A percentile compares a stretch with the other conserved stretches of the same genome.
These are phyloP conservation scores for Tephrocybe rancida DNA, from an alignment of 768 basidiomycete genomes.

Conservation along the genomic window DNA sequence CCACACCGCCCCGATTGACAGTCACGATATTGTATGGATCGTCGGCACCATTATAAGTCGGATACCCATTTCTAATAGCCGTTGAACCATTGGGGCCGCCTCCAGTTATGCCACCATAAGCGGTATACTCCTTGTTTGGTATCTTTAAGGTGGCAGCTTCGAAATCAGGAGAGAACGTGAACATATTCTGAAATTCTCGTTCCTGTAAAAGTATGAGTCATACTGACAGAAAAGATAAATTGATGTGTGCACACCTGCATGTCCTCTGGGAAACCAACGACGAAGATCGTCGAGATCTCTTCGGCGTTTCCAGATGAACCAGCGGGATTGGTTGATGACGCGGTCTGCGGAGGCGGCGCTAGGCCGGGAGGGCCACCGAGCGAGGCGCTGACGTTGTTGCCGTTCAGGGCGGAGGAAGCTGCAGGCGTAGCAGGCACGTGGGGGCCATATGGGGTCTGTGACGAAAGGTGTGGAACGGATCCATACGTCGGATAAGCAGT, in stretches of 20 bases:
- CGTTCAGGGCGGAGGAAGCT: conserved; percentile 24
- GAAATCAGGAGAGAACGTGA: conserved; percentile 93
- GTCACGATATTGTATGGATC: conserved; percentile 87
- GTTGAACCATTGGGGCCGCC: conserved; percentile 20
- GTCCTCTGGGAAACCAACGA: conserved; percentile 98
- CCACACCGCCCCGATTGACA: conserved; percentile 79
- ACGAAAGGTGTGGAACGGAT: conserved; percentile 53
- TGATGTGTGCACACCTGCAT: conserved; percentile 77
- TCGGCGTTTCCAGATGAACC: conserved; percentile 51
- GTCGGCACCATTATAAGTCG: conserved; percentile 53
- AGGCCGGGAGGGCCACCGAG: conserved; percentile 27
- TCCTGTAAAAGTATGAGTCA: conserved; percentile 57
- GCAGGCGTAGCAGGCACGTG: conserved; percentile 49
- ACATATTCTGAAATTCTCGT: conserved; percentile 99
- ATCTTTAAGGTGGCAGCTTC: conserved; percentile 98
- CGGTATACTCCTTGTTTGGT: conserved; percentile 87
- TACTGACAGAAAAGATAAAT: background rate
- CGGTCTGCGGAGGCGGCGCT: conserved; percentile 24
- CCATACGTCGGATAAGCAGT: conserved; percentile 28
- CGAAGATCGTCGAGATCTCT: conserved; percentile 96
- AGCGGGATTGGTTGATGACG: conserved; percentile 23
- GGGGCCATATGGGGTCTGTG: conserved; percentile 78
- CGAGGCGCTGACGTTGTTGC: conserved; percentile 18
- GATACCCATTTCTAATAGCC: conserved; percentile 13
- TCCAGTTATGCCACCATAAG: conserved; percentile 54